Conservation (phyloP, 1,284 basidiomycete species). For the Trichosporon ovoides region DNA sequence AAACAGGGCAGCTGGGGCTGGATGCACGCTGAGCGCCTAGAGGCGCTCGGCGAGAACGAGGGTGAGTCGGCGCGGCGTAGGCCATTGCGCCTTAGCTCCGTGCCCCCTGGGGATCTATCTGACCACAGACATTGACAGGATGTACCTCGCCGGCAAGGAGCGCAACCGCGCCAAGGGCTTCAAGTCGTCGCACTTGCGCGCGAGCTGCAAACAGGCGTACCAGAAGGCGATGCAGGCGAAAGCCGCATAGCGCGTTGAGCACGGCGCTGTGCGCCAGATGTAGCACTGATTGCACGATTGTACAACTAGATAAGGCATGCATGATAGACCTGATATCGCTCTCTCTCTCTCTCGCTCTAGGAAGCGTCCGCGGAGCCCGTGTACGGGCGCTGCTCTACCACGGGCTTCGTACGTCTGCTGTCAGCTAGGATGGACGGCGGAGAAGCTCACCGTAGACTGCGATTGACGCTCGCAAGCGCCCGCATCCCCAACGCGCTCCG, state of each 20-base stretch:
- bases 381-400: too few species aligned
- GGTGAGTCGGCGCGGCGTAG: neutral
- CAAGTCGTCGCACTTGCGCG: slow-evolving; percentile 20
- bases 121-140: slow-evolving; percentile 28
- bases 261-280: too few species aligned
- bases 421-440: too few species aligned
- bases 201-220: slow-evolving; percentile 27
- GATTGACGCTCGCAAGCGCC: too few species aligned
- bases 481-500: too few species aligned
- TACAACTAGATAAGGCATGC: neutral
- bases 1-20: slow-evolving; percentile 58
- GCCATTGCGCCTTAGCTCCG: neutral
- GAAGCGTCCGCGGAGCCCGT: too few species aligned
- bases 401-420: too few species aligned
- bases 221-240: neutral
- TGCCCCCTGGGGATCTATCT: neutral
- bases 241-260: too few species aligned
- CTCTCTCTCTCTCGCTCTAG: too few species aligned
- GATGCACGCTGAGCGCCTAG: slow-evolving; percentile 54
- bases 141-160: slow-evolving; percentile 38
- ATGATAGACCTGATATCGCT: neutral
- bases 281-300: too few species aligned
- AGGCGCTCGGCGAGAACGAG: slow-evolving; percentile 57
- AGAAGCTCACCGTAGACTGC: too few species aligned
- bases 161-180: slow-evolving; percentile 17